Conservation (phyloP, 441 rosid species). For the Rhodomyrtus psidioides region DNA sequence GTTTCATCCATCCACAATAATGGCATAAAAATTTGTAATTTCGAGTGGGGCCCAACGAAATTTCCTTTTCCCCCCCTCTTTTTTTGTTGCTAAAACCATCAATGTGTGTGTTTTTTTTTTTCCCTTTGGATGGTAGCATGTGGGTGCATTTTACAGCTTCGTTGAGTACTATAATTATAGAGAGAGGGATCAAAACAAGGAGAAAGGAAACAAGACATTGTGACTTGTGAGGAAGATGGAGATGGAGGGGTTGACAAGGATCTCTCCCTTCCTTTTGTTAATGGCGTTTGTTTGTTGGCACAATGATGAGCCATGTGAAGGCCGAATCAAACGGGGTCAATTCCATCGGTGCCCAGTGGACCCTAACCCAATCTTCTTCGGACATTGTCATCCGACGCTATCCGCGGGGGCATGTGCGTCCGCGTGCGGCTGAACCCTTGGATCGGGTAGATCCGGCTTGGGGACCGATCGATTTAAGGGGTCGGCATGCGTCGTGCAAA, state of each 20-base stretch:
- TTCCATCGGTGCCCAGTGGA: not conserved
- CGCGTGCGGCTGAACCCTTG: not conserved
- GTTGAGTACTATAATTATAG: not conserved
- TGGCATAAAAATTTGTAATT: not conserved
- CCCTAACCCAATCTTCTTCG: not conserved
- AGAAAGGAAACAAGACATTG: not conserved
- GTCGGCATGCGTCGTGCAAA: not conserved
- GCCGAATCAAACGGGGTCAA: slow-evolving; percentile 6
- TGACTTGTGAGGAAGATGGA: not conserved
- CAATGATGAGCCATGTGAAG: slow-evolving; percentile 26
- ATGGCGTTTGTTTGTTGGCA: slow-evolving; percentile 20
- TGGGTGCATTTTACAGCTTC: not conserved
- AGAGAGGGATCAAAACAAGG: not conserved
- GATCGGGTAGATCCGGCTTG: not conserved
- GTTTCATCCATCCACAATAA: not conserved
- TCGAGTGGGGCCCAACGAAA: not conserved
- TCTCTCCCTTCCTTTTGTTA: not conserved
- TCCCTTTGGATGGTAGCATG: not conserved
- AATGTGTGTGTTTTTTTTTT: too few species aligned
- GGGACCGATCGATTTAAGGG: not conserved
- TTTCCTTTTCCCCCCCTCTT: not conserved
- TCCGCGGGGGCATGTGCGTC: not conserved
- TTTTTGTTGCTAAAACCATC: too few species aligned
- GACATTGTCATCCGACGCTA: not conserved
- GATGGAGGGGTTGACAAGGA: not conserved